These are phyloP conservation scores for Sclerotinia subarctica DNA, from an alignment of 2,329 filamentous ascomycete species.

Conservation along the genomic window DNA sequence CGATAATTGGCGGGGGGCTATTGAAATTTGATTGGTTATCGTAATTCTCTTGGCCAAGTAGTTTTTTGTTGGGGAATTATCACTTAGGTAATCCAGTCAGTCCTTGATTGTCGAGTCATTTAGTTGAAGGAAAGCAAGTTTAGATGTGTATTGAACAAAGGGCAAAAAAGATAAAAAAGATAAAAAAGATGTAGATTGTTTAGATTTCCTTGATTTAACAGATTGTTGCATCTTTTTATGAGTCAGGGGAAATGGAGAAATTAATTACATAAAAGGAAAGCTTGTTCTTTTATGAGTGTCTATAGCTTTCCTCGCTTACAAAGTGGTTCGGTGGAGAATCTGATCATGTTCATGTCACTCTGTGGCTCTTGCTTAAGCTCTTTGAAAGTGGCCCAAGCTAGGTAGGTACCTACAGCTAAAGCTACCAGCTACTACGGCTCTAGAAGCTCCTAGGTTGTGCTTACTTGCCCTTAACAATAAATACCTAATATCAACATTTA, in stretches of 20 bases:
- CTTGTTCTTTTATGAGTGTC: background rate
- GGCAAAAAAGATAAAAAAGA: background rate
- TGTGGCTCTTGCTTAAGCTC: slow-evolving; percentile 10
- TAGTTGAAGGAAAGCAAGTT: background rate
- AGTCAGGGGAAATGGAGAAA: slow-evolving; percentile 1
- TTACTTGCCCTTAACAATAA: no score
- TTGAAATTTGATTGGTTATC: background rate
- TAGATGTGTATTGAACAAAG: background rate
- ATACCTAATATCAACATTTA: background rate
- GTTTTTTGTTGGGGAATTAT: background rate
- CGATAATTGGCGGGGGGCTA: background rate
- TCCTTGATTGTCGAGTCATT: background rate
- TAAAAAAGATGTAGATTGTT: background rate
- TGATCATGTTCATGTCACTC: background rate
- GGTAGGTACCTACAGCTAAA: no score
- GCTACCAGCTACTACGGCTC: background rate
- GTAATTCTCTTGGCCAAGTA: background rate
- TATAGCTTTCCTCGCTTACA: background rate
- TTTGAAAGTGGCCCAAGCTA: background rate
- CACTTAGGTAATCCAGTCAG: background rate
- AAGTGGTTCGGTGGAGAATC: slow-evolving; percentile 2
- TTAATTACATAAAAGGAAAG: background rate
- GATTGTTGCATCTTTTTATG: background rate
- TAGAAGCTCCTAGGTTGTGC: background rate
- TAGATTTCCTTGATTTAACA: background rate